Percentiles rank a stretch among this genome's conserved stretches.
phyloP scores from a whole-genome alignment of 2,329 filamentous ascomycete species.

The Trichophyton mentagrophytes region DNA sequence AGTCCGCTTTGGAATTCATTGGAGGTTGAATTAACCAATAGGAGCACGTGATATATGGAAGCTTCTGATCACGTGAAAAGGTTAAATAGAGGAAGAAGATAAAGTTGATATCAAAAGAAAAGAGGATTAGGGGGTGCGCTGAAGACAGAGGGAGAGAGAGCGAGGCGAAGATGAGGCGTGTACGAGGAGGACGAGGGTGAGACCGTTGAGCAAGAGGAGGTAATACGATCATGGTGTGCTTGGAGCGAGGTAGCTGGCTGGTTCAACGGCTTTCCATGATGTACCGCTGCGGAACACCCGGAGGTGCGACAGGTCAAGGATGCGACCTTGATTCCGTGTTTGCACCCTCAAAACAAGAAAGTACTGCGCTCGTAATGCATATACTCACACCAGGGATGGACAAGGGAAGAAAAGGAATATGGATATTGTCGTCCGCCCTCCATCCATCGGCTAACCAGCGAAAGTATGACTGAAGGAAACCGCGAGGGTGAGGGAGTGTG shows the following conservation, averaged over 20 bases:
- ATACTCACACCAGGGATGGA: not conserved
- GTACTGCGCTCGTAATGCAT: not conserved
- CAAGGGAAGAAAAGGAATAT: slow-evolving; percentile 1
- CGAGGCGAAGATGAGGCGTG: not conserved
- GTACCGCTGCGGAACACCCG: not conserved
- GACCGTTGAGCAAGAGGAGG: not conserved
- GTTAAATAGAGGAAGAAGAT: not conserved
- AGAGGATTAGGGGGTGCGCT: not conserved
- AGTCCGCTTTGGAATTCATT: not conserved
- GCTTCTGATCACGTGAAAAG: not conserved
- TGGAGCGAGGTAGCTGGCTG: not conserved
- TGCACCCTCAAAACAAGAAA: not conserved
- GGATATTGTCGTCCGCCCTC: slow-evolving; percentile 17
- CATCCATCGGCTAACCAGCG: slow-evolving; percentile 59
- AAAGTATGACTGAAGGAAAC: slow-evolving; percentile 61
- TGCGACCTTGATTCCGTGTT: not conserved
- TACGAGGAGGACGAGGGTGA: not conserved
- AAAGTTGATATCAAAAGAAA: not conserved
- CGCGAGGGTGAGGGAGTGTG: slow-evolving; percentile 43
- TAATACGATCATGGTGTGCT: not conserved
- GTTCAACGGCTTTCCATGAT: not conserved
- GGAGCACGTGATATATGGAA: not conserved
- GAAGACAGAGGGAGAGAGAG: not conserved
- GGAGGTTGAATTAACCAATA: not conserved
- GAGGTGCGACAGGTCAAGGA: not conserved